Evolutionary conservation across 108 stramenopile genomes (phyloP).

Genomic region (Cyclotella sp.): DNA sequence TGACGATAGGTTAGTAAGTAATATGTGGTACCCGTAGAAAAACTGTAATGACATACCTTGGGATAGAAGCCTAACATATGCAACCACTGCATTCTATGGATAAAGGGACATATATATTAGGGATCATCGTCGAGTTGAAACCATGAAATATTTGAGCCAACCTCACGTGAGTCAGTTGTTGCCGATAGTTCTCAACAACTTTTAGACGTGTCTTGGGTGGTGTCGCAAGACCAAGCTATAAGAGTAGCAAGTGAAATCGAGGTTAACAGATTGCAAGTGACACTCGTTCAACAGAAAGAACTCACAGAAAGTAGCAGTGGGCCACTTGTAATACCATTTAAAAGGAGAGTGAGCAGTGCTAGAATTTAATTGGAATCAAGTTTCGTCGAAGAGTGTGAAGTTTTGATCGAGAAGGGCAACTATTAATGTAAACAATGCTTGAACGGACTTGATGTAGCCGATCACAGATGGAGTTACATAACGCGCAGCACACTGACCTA

Average conservation of each 20-base stretch:
- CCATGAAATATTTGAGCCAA: not conserved
- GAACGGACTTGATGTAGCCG: no score
- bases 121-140: not conserved
- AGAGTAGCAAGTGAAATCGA: not conserved
- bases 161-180: slow-evolving; percentile 13
- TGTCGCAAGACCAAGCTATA: slow-evolving; percentile 17
- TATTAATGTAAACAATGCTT: no score
- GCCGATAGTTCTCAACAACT: slow-evolving; percentile 15
- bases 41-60: not conserved
- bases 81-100: not conserved
- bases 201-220: not conserved
- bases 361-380: not conserved
- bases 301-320: not conserved
- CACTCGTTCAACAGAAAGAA: not conserved
- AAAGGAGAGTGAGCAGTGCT: slow-evolving; percentile 7
- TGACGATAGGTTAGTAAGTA: not conserved
- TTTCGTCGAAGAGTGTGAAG: not conserved
- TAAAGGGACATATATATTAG: not conserved
- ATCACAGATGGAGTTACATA: not conserved
- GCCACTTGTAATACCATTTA: slow-evolving; percentile 10
- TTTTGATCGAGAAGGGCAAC: not conserved
- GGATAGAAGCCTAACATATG: slow-evolving; percentile 8
- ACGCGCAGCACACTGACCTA: not conserved
- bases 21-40: not conserved
- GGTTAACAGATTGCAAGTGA: not conserved